A percentile compares a stretch with the other conserved stretches of the same genome.
Conservation (phyloP, 495 filamentous ascomycete genomes). For the Bacidia rubella region DNA sequence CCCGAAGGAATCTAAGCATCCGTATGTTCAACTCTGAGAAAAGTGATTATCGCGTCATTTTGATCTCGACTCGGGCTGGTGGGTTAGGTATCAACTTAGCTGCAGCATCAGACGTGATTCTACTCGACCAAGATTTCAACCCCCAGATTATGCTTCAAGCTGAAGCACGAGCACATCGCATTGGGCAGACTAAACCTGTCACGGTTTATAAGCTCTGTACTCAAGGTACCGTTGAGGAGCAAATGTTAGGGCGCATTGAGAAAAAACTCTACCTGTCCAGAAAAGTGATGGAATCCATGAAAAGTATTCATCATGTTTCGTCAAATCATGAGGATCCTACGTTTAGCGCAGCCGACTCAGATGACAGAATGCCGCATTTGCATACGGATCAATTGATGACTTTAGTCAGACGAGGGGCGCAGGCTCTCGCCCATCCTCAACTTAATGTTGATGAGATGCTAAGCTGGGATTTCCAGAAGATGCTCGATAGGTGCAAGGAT, state of each 20-base stretch:
- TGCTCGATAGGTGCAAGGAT: constrained; percentile 43
- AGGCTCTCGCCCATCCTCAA: constrained; percentile 38
- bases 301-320: constrained; percentile 33
- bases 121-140: constrained; percentile 57
- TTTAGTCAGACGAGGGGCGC: constrained; percentile 42
- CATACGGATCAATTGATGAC: constrained; percentile 40
- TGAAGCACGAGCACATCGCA: constrained; percentile 45
- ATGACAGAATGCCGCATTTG: constrained; percentile 38
- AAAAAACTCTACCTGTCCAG: constrained; percentile 56
- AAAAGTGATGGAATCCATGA: constrained; percentile 48
- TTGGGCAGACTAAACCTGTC: constrained; percentile 45
- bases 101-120: constrained; percentile 45
- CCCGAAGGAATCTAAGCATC: constrained; percentile 43
- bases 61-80: constrained; percentile 51
- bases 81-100: constrained; percentile 52
- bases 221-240: constrained; percentile 47
- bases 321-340: constrained; percentile 23
- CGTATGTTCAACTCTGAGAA: constrained; percentile 39
- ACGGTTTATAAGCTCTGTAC: constrained; percentile 46
- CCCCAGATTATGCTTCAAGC: constrained; percentile 49
- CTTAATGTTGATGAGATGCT: constrained; percentile 45
- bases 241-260: constrained; percentile 48
- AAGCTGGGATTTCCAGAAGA: constrained; percentile 42
- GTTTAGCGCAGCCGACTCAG: constrained; percentile 7
- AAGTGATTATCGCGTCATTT: constrained; percentile 42